phyloP scores from a whole-genome alignment of 2,329 filamentous ascomycete genomes.

The Trichoderma sp. region DNA sequence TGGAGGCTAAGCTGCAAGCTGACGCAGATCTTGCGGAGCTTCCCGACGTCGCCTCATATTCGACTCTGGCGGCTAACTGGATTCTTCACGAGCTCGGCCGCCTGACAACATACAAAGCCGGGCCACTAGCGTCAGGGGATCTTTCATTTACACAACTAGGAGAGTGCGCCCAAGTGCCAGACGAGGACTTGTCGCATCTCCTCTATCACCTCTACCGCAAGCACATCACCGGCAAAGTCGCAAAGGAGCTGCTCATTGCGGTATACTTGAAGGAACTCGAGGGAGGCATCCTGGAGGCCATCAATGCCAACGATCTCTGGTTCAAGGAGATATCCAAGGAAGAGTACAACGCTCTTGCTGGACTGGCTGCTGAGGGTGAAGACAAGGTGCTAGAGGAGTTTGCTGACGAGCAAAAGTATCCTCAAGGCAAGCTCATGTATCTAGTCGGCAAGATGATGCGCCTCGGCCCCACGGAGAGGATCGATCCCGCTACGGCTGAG shows the following conservation, averaged over 20 bases:
- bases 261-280: slow-evolving; percentile 52
- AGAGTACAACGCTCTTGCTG: slow-evolving; percentile 53
- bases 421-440: slow-evolving; percentile 62
- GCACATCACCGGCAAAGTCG: slow-evolving; percentile 57
- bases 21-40: slow-evolving; percentile 28
- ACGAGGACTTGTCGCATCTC: slow-evolving; percentile 52
- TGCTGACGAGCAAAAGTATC: slow-evolving; percentile 46
- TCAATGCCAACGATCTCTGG: slow-evolving; percentile 54
- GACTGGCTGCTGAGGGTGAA: slow-evolving; percentile 48
- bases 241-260: slow-evolving; percentile 59
- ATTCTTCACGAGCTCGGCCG: slow-evolving; percentile 76
- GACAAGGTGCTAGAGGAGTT: slow-evolving; percentile 52
- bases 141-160: slow-evolving; percentile 49
- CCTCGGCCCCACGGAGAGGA: slow-evolving; percentile 54
- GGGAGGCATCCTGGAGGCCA: slow-evolving; percentile 46
- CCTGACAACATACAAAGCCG: slow-evolving; percentile 56
- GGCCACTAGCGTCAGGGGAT: slow-evolving; percentile 37
- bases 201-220: slow-evolving; percentile 50
- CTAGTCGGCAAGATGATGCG: slow-evolving; percentile 62
- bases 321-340: slow-evolving; percentile 52
- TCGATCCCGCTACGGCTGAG: slow-evolving; percentile 56
- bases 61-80: slow-evolving; percentile 62
- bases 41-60: slow-evolving; percentile 41
- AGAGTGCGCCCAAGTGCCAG: slow-evolving; percentile 50
- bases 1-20: slow-evolving; percentile 40